Base-by-base conservation (phyloP, 768 basidiomycete genomes). In the Suillus brevipes region DNA sequence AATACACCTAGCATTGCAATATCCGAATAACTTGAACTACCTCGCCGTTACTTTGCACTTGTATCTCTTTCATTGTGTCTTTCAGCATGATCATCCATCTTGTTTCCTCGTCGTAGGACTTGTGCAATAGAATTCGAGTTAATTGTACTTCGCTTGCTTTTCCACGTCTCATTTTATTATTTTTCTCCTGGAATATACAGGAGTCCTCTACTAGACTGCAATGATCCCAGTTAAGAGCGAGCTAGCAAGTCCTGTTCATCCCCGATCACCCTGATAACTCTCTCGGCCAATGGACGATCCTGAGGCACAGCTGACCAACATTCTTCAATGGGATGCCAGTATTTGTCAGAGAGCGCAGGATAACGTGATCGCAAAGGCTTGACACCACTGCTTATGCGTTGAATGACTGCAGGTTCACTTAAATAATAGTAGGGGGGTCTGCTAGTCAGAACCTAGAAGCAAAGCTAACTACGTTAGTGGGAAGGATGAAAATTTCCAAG, bases 271-370 rank as follows among this genome's bases (percentile, higher is more conserved):
- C 34, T 34, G 18, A n/a, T 12, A 56, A 56, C 20, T 56, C 20
- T 36, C 12, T 56, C 34, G 1, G 12, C n/a, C 20, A 31, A 56
- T 3, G 53, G 53, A n/a, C 53, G 53, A 36, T 56, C 34, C 20
- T 56, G 53, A 56, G 34, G 18, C 36, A 71, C 73, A 45, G 73
- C 78, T 61, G 57, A 42, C 82, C 81, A 83, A 63, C 81, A 82
- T 36, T 67, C 68, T 67, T 78, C 72, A 42, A 82, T 82, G 13
- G 82, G 72, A 4, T 73, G 65, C 82, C 82, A 82, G 62, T 82
- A 79, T 5, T 67, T 66, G 66, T 82, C 78, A 16, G 77, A 74
- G 14, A 82, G 74, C 47, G 79, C 3, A 5, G 13, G 45, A 38
- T 62, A 40, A 9, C 25, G 20, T 4, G 72, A 70, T n/a, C 73